phyloP scores from a whole-genome alignment of 352 stramenopile species.

The Globisporangium splendens region DNA sequence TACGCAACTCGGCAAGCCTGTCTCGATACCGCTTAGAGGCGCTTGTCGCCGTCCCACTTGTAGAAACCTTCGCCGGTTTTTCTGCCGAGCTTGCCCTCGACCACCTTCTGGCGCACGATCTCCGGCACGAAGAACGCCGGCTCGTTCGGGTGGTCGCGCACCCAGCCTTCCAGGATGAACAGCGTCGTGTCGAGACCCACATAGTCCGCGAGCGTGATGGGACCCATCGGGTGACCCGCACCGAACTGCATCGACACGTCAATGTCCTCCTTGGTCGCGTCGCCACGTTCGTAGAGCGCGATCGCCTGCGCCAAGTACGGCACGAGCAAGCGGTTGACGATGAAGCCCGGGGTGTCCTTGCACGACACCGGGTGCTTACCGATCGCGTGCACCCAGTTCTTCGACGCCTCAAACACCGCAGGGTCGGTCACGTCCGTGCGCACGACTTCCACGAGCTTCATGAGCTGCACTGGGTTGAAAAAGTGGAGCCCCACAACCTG shows the following conservation, averaged over 20 bases:
- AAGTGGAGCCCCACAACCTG: conserved; percentile 98
- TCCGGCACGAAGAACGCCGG: conserved; percentile 94
- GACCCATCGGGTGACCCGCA: conserved; percentile 97
- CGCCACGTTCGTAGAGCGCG: conserved; percentile 91
- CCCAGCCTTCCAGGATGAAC: conserved; percentile 95
- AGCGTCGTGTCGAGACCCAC: conserved; percentile 96
- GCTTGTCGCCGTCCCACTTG: conserved; percentile 87
- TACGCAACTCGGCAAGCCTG: too few relatives aligned
- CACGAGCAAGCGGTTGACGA: conserved; percentile 94
- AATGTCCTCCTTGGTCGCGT: conserved; percentile 95
- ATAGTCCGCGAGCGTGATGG: conserved; percentile 93
- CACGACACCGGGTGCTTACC: conserved; percentile 94
- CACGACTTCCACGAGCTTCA: conserved; percentile 97
- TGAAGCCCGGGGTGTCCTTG: conserved; percentile 97
- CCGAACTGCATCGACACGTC: conserved; percentile 97
- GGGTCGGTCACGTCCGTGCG: conserved; percentile 90
- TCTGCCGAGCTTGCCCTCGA: conserved; percentile 91
- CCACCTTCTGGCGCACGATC: conserved; percentile 90
- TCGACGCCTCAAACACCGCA: conserved; percentile 88
- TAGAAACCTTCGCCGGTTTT: conserved; percentile 98
- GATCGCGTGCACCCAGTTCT: conserved; percentile 90
- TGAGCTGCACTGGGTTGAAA: conserved; percentile 96
- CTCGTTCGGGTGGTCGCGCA: conserved; percentile 94
- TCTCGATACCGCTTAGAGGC: conserved; percentile 33
- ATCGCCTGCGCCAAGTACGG: conserved; percentile 87